Evolutionary conservation across 768 basidiomycete genomes (phyloP).

Genomic region (Russula sp.): DNA sequence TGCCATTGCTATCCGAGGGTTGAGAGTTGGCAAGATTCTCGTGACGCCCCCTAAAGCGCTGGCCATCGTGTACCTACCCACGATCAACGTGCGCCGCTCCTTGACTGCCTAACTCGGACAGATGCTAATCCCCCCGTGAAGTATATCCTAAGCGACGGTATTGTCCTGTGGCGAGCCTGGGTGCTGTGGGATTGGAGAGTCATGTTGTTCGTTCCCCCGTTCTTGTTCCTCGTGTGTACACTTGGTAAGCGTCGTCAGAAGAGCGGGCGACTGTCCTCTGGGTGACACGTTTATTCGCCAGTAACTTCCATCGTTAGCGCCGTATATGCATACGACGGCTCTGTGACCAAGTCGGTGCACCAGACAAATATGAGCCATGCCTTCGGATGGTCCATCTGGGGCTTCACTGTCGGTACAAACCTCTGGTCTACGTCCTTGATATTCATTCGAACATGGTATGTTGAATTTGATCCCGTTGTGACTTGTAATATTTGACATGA

Average conservation of each 20-base stretch:
- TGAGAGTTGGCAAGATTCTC: background rate
- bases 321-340: background rate
- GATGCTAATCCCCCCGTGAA: background rate
- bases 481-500: background rate
- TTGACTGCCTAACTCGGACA: background rate
- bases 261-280: background rate
- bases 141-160: constrained; percentile 8
- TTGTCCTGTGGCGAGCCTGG: constrained; percentile 19
- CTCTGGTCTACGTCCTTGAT: constrained; percentile 17
- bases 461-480: background rate
- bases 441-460: constrained; percentile 11
- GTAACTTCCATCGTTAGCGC: constrained; percentile 2
- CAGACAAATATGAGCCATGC: background rate
- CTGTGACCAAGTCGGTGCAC: background rate
- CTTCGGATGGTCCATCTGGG: background rate
- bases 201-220: background rate
- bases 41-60: background rate
- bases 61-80: background rate
- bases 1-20: background rate
- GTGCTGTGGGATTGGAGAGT: constrained; percentile 1
- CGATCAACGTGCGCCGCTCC: constrained; percentile 1
- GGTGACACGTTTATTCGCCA: background rate
- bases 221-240: constrained; percentile 4
- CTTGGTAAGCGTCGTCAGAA: constrained; percentile 1
- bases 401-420: constrained; percentile 6